A percentile compares a stretch with the other conserved stretches of the same genome.
phyloP scores from a whole-genome alignment of 768 basidiomycete genomes.

The Termitomyces sp. region DNA sequence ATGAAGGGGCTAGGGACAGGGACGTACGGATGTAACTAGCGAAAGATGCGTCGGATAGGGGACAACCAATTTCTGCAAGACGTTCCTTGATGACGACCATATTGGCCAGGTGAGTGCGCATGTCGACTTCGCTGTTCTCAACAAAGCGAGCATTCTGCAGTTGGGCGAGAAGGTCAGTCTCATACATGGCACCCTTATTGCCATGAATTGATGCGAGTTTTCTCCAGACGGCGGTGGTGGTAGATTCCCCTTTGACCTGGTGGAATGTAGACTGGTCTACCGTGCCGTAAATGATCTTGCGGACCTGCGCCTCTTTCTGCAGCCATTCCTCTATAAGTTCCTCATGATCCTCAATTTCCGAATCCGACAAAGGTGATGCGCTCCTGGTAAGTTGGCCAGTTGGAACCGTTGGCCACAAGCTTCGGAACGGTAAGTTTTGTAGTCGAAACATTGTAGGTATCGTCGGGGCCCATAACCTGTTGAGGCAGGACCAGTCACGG shows the following conservation, averaged over 20 bases:
- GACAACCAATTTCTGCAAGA: slow-evolving; percentile 5
- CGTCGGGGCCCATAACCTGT: slow-evolving; percentile 7
- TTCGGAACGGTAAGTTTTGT: background rate
- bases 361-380: slow-evolving; percentile 18
- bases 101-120: background rate
- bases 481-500: background rate
- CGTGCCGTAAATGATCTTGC: background rate
- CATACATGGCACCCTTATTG: slow-evolving; percentile 1
- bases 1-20: background rate
- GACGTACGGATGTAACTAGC: slow-evolving; percentile 11
- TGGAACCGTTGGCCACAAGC: slow-evolving; percentile 23
- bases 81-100: slow-evolving; percentile 12
- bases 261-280: slow-evolving; percentile 1
- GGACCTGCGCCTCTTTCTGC: slow-evolving; percentile 2
- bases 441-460: background rate
- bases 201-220: background rate
- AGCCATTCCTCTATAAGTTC: slow-evolving; percentile 11
- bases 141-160: background rate
- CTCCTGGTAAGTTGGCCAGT: slow-evolving; percentile 28
- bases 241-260: background rate
- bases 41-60: slow-evolving; percentile 3
- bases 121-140: slow-evolving; percentile 5
- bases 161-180: background rate
- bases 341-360: slow-evolving; percentile 19
- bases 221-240: background rate